Base-by-base conservation (phyloP, 1,284 basidiomycete genomes). In the Tilletia horrida region DNA sequence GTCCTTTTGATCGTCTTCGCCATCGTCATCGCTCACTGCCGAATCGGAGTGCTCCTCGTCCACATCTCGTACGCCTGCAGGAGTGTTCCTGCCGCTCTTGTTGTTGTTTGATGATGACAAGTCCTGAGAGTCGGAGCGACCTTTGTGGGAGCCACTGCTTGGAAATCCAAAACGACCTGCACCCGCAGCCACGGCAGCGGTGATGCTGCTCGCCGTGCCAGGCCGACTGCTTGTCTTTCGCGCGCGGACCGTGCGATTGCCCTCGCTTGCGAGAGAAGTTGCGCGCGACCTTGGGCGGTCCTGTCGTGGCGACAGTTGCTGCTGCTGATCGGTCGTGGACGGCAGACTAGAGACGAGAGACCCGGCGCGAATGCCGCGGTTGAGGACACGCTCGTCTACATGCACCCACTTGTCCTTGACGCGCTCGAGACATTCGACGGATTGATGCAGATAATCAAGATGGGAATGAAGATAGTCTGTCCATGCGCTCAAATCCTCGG, bases 381-480 rank as follows among this genome's bases (percentile, higher is more conserved):
- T 59, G 29, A 59, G 55, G 14, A 29, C 55, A 16, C 55, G 55
- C 3, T 59, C 55, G 27, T 59, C 55, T 9, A 59, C 55, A 21
- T 67, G 42, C 27, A 45, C 25, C 55, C 55, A 59, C 14, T 35
- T 59, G 55, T 59, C 55, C 40, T 71, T 76, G 45, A 74, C 69
- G 50, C 73, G 71, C 65, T 77, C 73, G n/a, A 77, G 44, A 13
- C 74, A 69, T 1, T 69, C 71, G 42, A 72, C 66, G 52, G 71
- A 68, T 62, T 77, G 73, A 1, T 67, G 68, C 21, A 73, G 61
- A 64, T 74, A 77, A 31, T 73, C 72, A 27, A 74, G 62, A 62
- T 76, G 75, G 1, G 73, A 71, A 59, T 78, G 68, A 66, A 78
- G 67, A 62, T 75, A 73, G 35, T 65, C 71, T 2, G 75, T 70